Conservation (phyloP, 371 early-diverging fungal genomes). For the Haplosporangium sp. region DNA sequence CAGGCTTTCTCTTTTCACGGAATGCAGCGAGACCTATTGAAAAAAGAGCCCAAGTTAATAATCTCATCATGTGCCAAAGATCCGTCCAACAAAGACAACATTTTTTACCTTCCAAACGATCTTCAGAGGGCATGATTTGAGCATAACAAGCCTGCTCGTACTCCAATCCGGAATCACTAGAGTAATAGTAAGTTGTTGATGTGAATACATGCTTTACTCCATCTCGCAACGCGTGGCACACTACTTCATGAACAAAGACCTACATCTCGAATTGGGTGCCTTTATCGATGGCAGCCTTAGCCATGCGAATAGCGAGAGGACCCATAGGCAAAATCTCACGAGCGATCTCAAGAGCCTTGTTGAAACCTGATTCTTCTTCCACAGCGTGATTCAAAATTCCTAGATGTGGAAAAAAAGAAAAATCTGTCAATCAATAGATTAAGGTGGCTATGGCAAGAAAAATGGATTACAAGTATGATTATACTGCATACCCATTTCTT, state of each 20-base stretch:
- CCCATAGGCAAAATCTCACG: constrained; percentile 85
- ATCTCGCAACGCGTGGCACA: not conserved
- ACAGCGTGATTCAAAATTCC: constrained; percentile 88
- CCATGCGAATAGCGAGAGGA: constrained; percentile 84
- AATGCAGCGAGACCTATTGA: constrained; percentile 73
- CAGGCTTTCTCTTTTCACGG: constrained; percentile 85
- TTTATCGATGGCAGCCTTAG: constrained; percentile 65
- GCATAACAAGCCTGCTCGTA: constrained; percentile 97
- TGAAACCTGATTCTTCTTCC: constrained; percentile 73
- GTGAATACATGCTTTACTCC: not conserved
- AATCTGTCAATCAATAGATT: too few species aligned
- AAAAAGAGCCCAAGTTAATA: too few species aligned
- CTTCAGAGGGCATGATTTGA: constrained; percentile 94
- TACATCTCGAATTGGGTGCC: constrained; percentile 89
- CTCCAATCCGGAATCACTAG: constrained; percentile 86
- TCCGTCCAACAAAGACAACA: not conserved
- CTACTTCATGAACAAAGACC: constrained; percentile 31
- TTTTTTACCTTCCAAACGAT: constrained; percentile 87
- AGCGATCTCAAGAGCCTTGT: constrained; percentile 85
- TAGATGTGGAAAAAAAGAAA: constrained; percentile 15
- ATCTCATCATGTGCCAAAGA: too few species aligned
- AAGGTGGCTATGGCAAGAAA: too few species aligned
- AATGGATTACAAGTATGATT: too few species aligned
- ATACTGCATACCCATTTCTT: constrained; percentile 64
- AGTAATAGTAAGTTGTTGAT: not conserved